A percentile compares a stretch with the other conserved stretches of the same genome.
Conservation (phyloP, 169 alveolate genomes). For the Plasmodium gonderi region DNA sequence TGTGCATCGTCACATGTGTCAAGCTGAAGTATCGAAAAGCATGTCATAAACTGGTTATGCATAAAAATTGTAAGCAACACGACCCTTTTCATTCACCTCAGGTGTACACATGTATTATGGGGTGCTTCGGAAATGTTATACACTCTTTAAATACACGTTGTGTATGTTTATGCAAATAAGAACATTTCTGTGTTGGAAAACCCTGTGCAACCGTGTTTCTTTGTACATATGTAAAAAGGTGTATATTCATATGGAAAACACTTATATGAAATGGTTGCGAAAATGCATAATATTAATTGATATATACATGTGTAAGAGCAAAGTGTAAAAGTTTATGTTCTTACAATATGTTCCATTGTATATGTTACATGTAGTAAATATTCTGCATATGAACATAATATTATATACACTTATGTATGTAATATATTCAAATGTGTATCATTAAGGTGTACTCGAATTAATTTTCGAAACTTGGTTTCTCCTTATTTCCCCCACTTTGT, state of each 20-base stretch:
- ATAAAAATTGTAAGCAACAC: not conserved
- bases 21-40: not conserved
- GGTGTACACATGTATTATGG: not conserved
- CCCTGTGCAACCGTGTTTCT: not conserved
- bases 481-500: constrained; percentile 27
- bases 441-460: constrained; percentile 32
- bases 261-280: not conserved
- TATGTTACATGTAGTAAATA: not conserved
- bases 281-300: not conserved
- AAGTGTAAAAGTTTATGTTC: not conserved
- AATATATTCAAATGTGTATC: too few relatives aligned
- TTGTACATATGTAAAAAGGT: not conserved
- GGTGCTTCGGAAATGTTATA: not conserved
- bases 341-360: not conserved
- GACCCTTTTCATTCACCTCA: not conserved
- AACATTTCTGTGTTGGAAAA: not conserved
- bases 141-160: not conserved
- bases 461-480: constrained; percentile 59
- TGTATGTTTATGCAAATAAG: not conserved
- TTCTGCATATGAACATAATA: not conserved
- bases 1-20: not conserved
- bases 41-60: not conserved
- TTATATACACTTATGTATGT: not conserved
- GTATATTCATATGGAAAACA: not conserved
- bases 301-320: not conserved